These are phyloP conservation scores for Mesembryanthemum crystallinum DNA, from an alignment of 148 eudicot genomes.

Conservation along the genomic window DNA sequence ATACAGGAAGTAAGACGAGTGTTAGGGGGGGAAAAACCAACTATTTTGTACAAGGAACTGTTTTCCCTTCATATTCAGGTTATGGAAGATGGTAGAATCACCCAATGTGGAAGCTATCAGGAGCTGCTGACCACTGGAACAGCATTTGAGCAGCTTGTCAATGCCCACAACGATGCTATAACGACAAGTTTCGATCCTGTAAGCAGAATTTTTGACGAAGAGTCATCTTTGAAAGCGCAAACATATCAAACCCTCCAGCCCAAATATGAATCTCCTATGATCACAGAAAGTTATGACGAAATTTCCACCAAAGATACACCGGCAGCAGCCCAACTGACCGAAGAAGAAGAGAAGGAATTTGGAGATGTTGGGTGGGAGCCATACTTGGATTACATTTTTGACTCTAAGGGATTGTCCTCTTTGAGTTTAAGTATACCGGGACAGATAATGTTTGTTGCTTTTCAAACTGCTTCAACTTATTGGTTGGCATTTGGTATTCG, in stretches of 20 bases:
- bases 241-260: conserved; percentile 1
- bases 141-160: conserved; percentile 59
- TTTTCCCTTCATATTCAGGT: conserved; percentile 33
- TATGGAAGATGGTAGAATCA: conserved; percentile 49
- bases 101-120: conserved; percentile 54
- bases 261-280: neutral
- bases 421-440: conserved; percentile 19
- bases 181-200: conserved; percentile 6
- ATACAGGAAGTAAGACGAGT: no score
- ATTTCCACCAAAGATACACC: conserved; percentile 16
- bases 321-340: conserved; percentile 44
- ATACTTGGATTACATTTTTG: conserved; percentile 38
- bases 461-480: conserved; percentile 51
- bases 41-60: no score
- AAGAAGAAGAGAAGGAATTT: conserved; percentile 55
- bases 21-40: no score
- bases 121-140: conserved; percentile 50
- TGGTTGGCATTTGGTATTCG: conserved; percentile 55
- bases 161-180: conserved; percentile 52
- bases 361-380: conserved; percentile 55
- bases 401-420: conserved; percentile 41
- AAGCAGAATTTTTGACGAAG: neutral
- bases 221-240: neutral
- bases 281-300: conserved; percentile 34
- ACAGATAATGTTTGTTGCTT: conserved; percentile 38